Base-by-base conservation (phyloP, 805 yeast genomes). In the Candida lessepsii region DNA sequence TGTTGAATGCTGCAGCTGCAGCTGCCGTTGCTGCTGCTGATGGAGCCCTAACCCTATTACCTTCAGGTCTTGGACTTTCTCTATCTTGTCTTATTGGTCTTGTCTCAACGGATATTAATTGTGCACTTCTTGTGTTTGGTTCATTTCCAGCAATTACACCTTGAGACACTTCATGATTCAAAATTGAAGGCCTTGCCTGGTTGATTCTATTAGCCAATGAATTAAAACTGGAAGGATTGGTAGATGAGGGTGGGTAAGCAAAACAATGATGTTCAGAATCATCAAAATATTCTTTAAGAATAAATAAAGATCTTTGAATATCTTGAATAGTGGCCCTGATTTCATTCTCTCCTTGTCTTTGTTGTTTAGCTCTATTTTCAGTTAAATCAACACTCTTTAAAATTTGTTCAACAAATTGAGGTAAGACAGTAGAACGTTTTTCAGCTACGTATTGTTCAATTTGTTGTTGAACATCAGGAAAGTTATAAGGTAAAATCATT, bases 341-440 rank as follows among this genome's bases (percentile, higher is more conserved):
- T n/a, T 50, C 57, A 4, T 33, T 13, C n/a, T 50, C 39, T 0
- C 58, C 47, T 33, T 54, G 34, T 16, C 53, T 43, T 43, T 66
- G 72, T 41, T 67, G 73, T 39, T 53, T 51, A 4, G 72, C 66
- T 32, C 73, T 51, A 36, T 48, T 60, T 47, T 64, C 72, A 8
- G 70, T 60, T 10, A 68, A 49, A 6, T 60, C 43, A 21, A 64
- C 53, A 5, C 70, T 52, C 48, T 54, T 67, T 10, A 60, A 48
- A 17, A 68, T 39, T 41, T 61, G 57, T 35, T 63, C 66, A 6
- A 66, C 60, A 42, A 67, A 67, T 44, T 65, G 71, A 3, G 73
- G 73, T 42, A 66, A 52, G 4, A 59, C 48, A 2, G 60, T 35
- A 32, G 41, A n/a, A 42, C 17, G 53, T 40, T 30, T 56, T 59